A percentile compares a stretch with the other conserved stretches of the same genome.
These are phyloP conservation scores for Amoebophrya sp. DNA, from an alignment of 169 alveolate genomes.

Conservation along the genomic window DNA sequence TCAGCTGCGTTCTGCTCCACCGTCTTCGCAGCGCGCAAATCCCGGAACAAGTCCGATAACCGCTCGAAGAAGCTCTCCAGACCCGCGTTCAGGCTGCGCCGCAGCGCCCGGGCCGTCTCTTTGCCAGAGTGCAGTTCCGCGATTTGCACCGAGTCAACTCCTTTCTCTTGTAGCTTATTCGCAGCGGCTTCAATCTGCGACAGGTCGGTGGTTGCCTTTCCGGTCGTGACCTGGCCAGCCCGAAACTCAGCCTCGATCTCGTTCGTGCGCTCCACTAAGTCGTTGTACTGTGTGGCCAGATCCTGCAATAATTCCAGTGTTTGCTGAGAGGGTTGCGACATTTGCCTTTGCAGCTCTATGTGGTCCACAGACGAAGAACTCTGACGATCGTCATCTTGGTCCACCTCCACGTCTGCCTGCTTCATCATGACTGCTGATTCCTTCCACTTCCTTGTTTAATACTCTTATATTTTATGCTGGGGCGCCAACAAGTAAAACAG, in stretches of 20 bases:
- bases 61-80: constrained; percentile 16
- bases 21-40: not conserved
- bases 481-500: no score
- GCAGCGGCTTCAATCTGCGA: not conserved
- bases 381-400: no score
- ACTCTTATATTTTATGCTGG: no score
- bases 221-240: not conserved
- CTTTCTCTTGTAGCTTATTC: not conserved
- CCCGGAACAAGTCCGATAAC: not conserved
- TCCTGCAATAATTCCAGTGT: not conserved
- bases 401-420: no score
- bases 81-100: not conserved
- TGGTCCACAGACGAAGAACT: no score
- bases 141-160: constrained; percentile 2
- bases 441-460: no score
- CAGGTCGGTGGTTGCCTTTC: not conserved
- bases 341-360: not conserved
- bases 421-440: no score
- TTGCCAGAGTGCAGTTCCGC: not conserved
- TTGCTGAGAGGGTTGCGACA: not conserved
- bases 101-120: not conserved
- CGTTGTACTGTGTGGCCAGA: not conserved
- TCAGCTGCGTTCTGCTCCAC: not conserved
- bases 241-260: not conserved
- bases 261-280: not conserved